These are phyloP conservation scores for Hygrocybe punicea DNA, from an alignment of 768 basidiomycete species.

Conservation along the genomic window DNA sequence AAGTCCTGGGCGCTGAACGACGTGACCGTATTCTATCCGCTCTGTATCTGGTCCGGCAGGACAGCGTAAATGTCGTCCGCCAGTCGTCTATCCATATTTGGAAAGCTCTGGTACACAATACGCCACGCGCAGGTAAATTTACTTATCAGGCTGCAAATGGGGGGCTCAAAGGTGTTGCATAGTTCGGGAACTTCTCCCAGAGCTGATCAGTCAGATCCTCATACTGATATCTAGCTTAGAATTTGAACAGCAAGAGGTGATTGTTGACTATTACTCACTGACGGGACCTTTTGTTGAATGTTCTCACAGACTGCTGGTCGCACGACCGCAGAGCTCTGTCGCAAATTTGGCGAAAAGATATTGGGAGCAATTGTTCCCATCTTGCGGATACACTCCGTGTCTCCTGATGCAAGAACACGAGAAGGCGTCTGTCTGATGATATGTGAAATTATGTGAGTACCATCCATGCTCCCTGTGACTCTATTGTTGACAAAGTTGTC, in stretches of 20 bases:
- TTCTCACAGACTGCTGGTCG: conserved; percentile 80
- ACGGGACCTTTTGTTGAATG: background rate
- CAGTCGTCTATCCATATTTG: conserved; percentile 93
- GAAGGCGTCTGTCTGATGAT: conserved; percentile 88
- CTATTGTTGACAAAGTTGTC: conserved; percentile 3
- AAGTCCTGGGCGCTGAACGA: conserved; percentile 83
- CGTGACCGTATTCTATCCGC: conserved; percentile 89
- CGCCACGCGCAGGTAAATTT: conserved; percentile 74
- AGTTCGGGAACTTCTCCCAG: conserved; percentile 89
- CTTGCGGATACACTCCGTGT: conserved; percentile 62
- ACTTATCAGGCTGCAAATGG: conserved; percentile 7
- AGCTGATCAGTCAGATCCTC: conserved; percentile 76
- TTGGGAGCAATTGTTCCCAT: conserved; percentile 80
- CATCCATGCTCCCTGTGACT: background rate
- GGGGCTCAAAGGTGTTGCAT: conserved; percentile 4
- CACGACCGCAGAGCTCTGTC: conserved; percentile 84
- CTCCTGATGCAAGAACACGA: conserved; percentile 59
- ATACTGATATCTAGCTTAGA: conserved; percentile 73
- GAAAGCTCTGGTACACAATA: conserved; percentile 96
- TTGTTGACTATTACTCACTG: conserved; percentile 6
- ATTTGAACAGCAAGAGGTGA: conserved; percentile 86
- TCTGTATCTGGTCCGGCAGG: conserved; percentile 90
- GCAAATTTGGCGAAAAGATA: conserved; percentile 93
- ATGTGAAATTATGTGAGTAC: conserved; percentile 78
- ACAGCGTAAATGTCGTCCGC: conserved; percentile 83